Base-by-base conservation (phyloP, 208 protist species). In the Leptomonas pyrrhocoris region DNA sequence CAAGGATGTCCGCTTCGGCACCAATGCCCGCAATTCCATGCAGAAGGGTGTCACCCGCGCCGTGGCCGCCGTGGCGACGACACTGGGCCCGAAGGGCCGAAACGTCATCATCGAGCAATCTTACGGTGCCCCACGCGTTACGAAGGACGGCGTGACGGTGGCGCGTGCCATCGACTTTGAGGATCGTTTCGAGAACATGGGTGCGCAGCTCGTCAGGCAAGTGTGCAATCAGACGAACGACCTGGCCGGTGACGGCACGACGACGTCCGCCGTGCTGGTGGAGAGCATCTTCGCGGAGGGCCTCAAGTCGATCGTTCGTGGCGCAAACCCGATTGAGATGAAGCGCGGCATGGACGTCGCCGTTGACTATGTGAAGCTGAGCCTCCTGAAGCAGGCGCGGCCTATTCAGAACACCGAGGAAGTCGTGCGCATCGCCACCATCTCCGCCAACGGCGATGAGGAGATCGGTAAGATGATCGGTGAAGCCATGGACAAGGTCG, bases 131-230 rank as follows among this genome's bases (percentile, higher is more conserved):
- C 98, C 99, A 49, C 98, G 99, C 76, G 99, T 99, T 85, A 99
- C 99, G 40, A 99, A 99, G 93, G 99, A 99, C 73, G 99, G 99
- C 85, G 99, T 99, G 46, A 99, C 98, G 25, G 99, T 99, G 21
- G 99, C 99, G 19, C 99, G 99, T 80, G 75, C 92, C 46, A 98
- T 99, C 67, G 98, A 99, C 74, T 99, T 99, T 73, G 81, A 94
- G 78, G 98, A 99, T 86, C 89, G 78, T 63, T 97, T 93, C 51
- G 89, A 99, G 83, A 99, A 99, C 94, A 89, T 99, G 77, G 99
- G 99, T 77, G 99, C 98, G 1, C 96, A 98, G 86, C 92, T 99
- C 25, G 96, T 99, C 55, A 83, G 86, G 34, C 83, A 96, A 70
- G 98, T 99, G 61, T 98, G 98, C 63, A 98, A 89, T 79, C 98